These are phyloP conservation scores for Niveomyces coronatus DNA, from an alignment of 2,329 filamentous ascomycete genomes.

Conservation along the genomic window DNA sequence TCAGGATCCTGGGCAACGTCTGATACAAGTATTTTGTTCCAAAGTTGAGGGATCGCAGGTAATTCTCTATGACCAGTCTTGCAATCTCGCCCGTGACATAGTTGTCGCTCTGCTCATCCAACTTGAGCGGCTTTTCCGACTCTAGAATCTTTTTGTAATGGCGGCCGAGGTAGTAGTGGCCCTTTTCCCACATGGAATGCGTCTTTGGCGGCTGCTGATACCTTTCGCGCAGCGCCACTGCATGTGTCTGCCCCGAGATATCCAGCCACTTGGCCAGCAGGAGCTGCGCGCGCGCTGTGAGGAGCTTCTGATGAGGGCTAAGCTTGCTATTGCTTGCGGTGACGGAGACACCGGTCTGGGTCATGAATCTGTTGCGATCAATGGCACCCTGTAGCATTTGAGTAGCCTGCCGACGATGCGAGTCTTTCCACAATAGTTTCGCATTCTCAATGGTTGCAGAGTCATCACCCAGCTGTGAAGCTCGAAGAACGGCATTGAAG, in stretches of 20 bases:
- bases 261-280: slow-evolving; percentile 96
- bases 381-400: slow-evolving; percentile 84
- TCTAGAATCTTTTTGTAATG: slow-evolving; percentile 96
- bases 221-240: slow-evolving; percentile 64
- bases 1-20: slow-evolving; percentile 82
- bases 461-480: slow-evolving; percentile 71
- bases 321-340: slow-evolving; percentile 18
- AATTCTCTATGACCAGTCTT: slow-evolving; percentile 88
- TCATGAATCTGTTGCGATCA: slow-evolving; percentile 63
- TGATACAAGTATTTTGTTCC: slow-evolving; percentile 96
- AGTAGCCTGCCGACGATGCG: slow-evolving; percentile 89
- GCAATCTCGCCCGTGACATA: slow-evolving; percentile 74
- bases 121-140: slow-evolving; percentile 68
- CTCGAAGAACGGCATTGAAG: slow-evolving; percentile 87
- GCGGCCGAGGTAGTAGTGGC: slow-evolving; percentile 91
- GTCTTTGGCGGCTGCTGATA: slow-evolving; percentile 75
- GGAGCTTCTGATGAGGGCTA: slow-evolving; percentile 43
- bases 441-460: slow-evolving; percentile 92
- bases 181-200: slow-evolving; percentile 77
- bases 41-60: slow-evolving; percentile 73
- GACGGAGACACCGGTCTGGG: slow-evolving; percentile 24
- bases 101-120: slow-evolving; percentile 65
- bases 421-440: slow-evolving; percentile 84
- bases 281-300: slow-evolving; percentile 72
- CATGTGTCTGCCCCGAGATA: slow-evolving; percentile 84